These are phyloP conservation scores for Lichtheimia ornata DNA, from an alignment of 371 early-diverging fungal species.

Conservation along the genomic window DNA sequence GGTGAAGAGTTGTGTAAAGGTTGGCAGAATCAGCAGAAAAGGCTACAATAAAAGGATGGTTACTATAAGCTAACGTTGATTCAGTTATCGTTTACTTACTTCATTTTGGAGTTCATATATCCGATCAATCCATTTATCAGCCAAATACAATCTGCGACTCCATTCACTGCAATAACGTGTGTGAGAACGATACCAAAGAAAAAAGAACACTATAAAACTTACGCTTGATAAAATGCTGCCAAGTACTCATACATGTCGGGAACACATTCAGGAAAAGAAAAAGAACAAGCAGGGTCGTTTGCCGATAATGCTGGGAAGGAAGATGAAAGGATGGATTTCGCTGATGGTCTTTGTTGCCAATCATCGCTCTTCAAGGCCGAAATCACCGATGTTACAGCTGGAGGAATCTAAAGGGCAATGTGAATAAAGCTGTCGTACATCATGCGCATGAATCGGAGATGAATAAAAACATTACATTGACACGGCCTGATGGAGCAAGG, in stretches of 20 bases:
- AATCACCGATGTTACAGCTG: slow-evolving; percentile 50
- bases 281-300: slow-evolving; percentile 41
- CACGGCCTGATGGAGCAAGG: slow-evolving; percentile 35
- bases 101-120: slow-evolving; percentile 62
- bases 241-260: slow-evolving; percentile 67
- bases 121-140: slow-evolving; percentile 62
- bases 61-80: neutral
- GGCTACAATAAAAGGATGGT: slow-evolving; percentile 31
- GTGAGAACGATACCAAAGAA: neutral
- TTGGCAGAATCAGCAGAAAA: slow-evolving; percentile 61
- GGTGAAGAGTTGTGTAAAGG: slow-evolving; percentile 57
- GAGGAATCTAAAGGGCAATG: slow-evolving; percentile 33
- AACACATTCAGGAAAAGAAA: slow-evolving; percentile 56
- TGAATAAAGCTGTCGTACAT: no score
- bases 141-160: slow-evolving; percentile 50
- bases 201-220: slow-evolving; percentile 10
- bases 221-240: slow-evolving; percentile 60
- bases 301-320: slow-evolving; percentile 52
- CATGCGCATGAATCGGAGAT: no score
- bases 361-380: slow-evolving; percentile 38
- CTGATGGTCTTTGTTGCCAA: slow-evolving; percentile 58
- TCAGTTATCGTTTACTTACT: slow-evolving; percentile 20
- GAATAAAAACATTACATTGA: slow-evolving; percentile 21
- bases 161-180: slow-evolving; percentile 33
- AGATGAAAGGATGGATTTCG: slow-evolving; percentile 55